phyloP scores from a whole-genome alignment of 2,329 filamentous ascomycete species.

The Neonectria faginata region DNA sequence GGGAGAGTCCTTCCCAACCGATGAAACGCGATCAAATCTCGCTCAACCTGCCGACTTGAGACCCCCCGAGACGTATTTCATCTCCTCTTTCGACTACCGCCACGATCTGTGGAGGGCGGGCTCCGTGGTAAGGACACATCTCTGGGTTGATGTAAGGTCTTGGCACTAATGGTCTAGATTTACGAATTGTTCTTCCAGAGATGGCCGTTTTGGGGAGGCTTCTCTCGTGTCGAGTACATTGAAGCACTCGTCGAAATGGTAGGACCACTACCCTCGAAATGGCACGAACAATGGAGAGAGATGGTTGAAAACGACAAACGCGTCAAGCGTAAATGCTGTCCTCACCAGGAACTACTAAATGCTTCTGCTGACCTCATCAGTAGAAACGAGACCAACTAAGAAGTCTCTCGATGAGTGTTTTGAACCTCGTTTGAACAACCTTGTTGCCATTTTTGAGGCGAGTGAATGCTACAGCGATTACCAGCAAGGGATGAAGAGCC shows the following conservation, averaged over 20 bases:
- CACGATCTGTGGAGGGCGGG: constrained; percentile 31
- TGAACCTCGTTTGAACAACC: background rate
- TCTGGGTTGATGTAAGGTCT: background rate
- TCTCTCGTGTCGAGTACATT: background rate
- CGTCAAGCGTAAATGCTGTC: background rate
- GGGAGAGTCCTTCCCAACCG: constrained; percentile 20
- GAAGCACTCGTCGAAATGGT: background rate
- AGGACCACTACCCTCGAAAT: background rate
- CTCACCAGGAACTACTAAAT: background rate
- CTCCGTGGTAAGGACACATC: constrained; percentile 10
- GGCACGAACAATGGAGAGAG: background rate
- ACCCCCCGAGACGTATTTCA: constrained; percentile 24
- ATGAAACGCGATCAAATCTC: background rate
- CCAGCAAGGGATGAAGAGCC: constrained; percentile 5
- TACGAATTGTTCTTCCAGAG: constrained; percentile 3
- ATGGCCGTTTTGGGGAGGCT: background rate
- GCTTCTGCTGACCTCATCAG: too few relatives aligned
- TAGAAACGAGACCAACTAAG: too few relatives aligned
- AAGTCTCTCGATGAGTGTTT: constrained; percentile 1
- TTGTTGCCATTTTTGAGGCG: background rate
- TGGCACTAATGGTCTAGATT: background rate
- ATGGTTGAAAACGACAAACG: background rate
- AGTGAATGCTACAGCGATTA: background rate
- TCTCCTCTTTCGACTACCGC: constrained; percentile 5
- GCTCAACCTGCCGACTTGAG: constrained; percentile 4